Evolutionary conservation across 306 rosid species (phyloP), one percentile per base, ranked within the genome.

Genomic region (Pyrus bretschneideri): DNA sequence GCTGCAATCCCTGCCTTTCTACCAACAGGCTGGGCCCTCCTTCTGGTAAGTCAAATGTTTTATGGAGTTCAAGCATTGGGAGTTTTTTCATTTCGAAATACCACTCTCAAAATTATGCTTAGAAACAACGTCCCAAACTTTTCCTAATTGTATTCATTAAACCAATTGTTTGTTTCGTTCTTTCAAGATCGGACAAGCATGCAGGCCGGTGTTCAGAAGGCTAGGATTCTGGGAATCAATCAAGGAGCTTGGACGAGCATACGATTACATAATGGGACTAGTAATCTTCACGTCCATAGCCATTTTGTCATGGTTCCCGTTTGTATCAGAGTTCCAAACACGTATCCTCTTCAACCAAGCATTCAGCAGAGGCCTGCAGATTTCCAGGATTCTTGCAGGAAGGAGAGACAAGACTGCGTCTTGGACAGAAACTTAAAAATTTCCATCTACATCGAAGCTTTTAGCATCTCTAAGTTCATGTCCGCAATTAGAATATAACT

Each of bases 321-420:
- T 95, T 67, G 91, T 92, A 15, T 95, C 89, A 0, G 97, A 90
- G 89, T 92, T 95, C 84, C 97, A 92, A 83, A 84, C 97, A 0
- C 95, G 99, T 13, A 74, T 95, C 81, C 96, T 95, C 74, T 95
- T 95, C 88, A 95, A 95, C 77, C 93, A 90, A 87, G 99, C 99
- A 54, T 92, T 95, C 75, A 95, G 99, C 52, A 87, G 97, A 90
- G 97, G 99, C 25, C 93, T 95, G 19, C 97, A 90, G 83, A 95
- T 95, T 81, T 92, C 99, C 4, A 90, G 88, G 93, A 95, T 95
- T 84, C 97, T 95, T 73, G 73, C 93, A 1, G 97, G 99, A 42
- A 87, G 79, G 79, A 90, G 77, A 75, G 96, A 91, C 12, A 82
- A 29, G 63, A 38, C 81, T 4, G 2, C 23, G 4, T 27, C 79